These are phyloP conservation scores for Zostera marina DNA, from an alignment of 116 monocot genomes.

Conservation along the genomic window DNA sequence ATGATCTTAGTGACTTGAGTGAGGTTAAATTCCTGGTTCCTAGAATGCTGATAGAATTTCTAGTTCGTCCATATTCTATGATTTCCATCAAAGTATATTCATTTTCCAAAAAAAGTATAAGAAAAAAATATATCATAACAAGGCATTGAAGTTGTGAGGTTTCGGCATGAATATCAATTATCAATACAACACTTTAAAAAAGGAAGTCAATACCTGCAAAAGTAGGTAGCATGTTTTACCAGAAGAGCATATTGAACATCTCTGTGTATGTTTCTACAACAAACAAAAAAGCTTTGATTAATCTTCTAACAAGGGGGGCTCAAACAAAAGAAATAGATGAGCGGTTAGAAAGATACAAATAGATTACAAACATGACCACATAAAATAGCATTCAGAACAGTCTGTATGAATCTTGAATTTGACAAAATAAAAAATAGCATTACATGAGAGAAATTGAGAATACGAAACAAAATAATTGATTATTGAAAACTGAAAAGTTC, in stretches of 20 bases:
- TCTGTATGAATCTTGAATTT: too few relatives aligned
- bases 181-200: not conserved
- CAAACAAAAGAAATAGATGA: not conserved
- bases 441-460: too few relatives aligned
- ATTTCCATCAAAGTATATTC: not conserved
- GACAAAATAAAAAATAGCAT: too few relatives aligned
- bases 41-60: too few relatives aligned
- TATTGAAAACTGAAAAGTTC: too few relatives aligned
- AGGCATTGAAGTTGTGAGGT: not conserved
- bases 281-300: not conserved
- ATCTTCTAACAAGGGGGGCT: not conserved
- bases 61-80: not conserved
- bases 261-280: slow-evolving; percentile 55
- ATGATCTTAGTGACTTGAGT: too few relatives aligned
- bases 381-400: too few relatives aligned
- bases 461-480: too few relatives aligned
- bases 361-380: too few relatives aligned
- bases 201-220: slow-evolving; percentile 38
- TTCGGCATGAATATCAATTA: not conserved
- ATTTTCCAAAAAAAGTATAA: not conserved
- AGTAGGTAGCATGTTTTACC: slow-evolving; percentile 61
- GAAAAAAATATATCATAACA: not conserved
- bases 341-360: too few relatives aligned
- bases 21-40: too few relatives aligned
- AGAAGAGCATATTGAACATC: slow-evolving; percentile 53